Percentiles rank a stretch among this genome's conserved stretches.
Conservation (phyloP, 352 stramenopile genomes). For the Pythium utonaiense region DNA sequence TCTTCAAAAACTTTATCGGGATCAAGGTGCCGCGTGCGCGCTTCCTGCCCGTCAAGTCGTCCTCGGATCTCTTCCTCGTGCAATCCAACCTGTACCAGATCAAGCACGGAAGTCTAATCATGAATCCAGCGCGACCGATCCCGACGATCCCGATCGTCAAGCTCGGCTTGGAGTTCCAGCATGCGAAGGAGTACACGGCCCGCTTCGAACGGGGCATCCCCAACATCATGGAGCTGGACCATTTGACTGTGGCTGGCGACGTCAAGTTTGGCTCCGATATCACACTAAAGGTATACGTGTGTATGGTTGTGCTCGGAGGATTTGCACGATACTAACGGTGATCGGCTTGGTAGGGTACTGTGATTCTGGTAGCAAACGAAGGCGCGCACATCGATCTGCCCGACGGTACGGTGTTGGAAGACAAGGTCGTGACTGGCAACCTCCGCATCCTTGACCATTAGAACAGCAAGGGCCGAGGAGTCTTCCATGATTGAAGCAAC, state of each 20-base stretch:
- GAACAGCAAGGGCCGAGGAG: too few species aligned
- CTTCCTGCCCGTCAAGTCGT: constrained; percentile 99
- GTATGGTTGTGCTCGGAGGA: too few species aligned
- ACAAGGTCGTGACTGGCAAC: constrained; percentile 94
- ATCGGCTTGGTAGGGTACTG: constrained; percentile 66
- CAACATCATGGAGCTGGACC: constrained; percentile 92
- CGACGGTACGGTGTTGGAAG: constrained; percentile 90
- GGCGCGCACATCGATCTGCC: constrained; percentile 92
- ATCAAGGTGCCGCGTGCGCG: constrained; percentile 95
- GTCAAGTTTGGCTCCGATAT: constrained; percentile 93
- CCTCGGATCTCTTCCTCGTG: constrained; percentile 95
- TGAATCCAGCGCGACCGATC: constrained; percentile 79
- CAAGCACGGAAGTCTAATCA: constrained; percentile 89
- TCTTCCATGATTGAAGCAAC: not conserved
- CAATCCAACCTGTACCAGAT: constrained; percentile 93
- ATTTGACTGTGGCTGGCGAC: constrained; percentile 91
- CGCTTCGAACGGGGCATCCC: constrained; percentile 88
- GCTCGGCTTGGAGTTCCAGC: constrained; percentile 90
- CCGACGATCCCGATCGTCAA: constrained; percentile 91
- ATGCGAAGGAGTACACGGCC: constrained; percentile 82
- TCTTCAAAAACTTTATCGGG: constrained; percentile 96
- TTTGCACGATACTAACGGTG: constrained; percentile 4
- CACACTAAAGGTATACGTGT: constrained; percentile 71
- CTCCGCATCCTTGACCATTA: constrained; percentile 92
- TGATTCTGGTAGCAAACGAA: constrained; percentile 94